phyloP scores from a whole-genome alignment of 768 basidiomycete genomes.

The Tremella fuciformis region DNA sequence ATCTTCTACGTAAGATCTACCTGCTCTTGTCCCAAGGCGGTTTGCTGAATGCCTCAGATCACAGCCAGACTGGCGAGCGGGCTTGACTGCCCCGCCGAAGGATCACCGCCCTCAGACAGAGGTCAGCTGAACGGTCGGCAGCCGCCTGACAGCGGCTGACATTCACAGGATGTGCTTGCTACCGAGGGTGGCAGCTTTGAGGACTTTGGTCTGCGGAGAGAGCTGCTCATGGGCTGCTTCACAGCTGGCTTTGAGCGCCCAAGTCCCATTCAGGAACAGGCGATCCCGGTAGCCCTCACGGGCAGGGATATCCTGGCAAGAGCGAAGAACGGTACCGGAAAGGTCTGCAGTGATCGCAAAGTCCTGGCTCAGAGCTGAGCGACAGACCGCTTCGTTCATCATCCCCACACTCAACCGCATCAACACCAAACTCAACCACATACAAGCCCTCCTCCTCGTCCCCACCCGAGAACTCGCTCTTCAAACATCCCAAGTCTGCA shows the following conservation, averaged over 20 bases:
- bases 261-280: slow-evolving; percentile 98
- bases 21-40: neutral
- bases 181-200: slow-evolving; percentile 95
- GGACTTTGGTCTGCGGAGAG: slow-evolving; percentile 84
- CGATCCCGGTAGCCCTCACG: slow-evolving; percentile 89
- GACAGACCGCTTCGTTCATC: slow-evolving; percentile 95
- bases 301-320: slow-evolving; percentile 70
- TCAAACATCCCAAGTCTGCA: slow-evolving; percentile 98
- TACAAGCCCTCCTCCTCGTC: slow-evolving; percentile 93
- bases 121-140: slow-evolving; percentile 44
- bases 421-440: slow-evolving; percentile 76
- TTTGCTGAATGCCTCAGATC: neutral
- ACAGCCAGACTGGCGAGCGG: slow-evolving; percentile 63
- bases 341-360: slow-evolving; percentile 29
- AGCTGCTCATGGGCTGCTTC: slow-evolving; percentile 98
- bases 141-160: neutral
- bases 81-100: slow-evolving; percentile 81
- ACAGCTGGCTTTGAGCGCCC: slow-evolving; percentile 91
- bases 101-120: slow-evolving; percentile 93
- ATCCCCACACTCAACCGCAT: slow-evolving; percentile 94
- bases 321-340: slow-evolving; percentile 66
- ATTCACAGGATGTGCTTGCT: slow-evolving; percentile 71
- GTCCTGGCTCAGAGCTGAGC: slow-evolving; percentile 8
- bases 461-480: slow-evolving; percentile 98
- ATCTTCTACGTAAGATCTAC: slow-evolving; percentile 32